Evolutionary conservation across 345 rosid species (phyloP), one percentile per base, ranked within the genome.

Genomic region (Psidium guajava): DNA sequence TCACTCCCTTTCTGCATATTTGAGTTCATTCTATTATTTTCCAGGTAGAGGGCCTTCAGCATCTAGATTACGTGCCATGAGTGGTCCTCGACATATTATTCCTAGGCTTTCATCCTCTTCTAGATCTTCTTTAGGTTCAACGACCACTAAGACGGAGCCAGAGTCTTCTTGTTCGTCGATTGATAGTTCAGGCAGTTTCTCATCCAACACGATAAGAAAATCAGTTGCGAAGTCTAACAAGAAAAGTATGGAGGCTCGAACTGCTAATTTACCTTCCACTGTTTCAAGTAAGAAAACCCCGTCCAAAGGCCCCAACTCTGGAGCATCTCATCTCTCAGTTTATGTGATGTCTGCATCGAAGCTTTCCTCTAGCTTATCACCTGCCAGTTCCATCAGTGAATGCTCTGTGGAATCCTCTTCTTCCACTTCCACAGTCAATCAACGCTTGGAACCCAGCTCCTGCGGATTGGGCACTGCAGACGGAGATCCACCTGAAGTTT

Each of bases 371-470:
- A 91, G 83, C 86, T 86, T 86, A 87, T 92, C 94, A 84, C 91
- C 95, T 84, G 87, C 95, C 85, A 96, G 95, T 92, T 90, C 98
- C 88, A 88, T 91, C 85, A 91, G 93, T 90, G 98, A 97, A 89
- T 90, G 94, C 97, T 94, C 99, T 82, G 90, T 92, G 49, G 94
- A 85, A 59, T 94, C 94, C 53, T 75, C 87, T 5, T 89, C 95
- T 50, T 91, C 95, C 59, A 90, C 90, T 87, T 90, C 93, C 84
- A 90, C 94, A 27, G 92, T 90, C 86, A 90, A 86, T 77, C 94
- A 87, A 89, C 88, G 94, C 88, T 56, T 88, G 58, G 92, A 88
- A 81, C 83, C 87, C 61, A 83, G 88, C 77, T 92, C 94, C 74
- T 77, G 81, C 49, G 84, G 84, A n/a, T 83, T 77, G 82, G 58